These are phyloP conservation scores for Tulasnella sp. DNA, from an alignment of 768 basidiomycete genomes.

Conservation along the genomic window DNA sequence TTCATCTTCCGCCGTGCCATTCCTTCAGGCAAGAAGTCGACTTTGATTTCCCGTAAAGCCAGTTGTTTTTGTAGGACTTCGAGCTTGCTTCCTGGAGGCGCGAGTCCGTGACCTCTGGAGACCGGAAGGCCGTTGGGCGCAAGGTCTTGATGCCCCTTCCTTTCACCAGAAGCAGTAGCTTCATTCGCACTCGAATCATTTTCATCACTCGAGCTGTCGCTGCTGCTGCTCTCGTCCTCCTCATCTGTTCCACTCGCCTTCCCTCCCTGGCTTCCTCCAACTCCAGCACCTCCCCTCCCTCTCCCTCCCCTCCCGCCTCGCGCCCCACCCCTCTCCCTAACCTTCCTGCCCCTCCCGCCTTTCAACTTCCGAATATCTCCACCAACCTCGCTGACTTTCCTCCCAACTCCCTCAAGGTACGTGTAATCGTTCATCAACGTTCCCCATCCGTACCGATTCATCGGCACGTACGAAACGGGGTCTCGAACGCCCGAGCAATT, in stretches of 20 bases:
- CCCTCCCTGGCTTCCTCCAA: constrained; percentile 38
- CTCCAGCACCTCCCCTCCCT: constrained; percentile 34
- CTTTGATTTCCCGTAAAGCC: constrained; percentile 61
- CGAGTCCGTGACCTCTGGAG: constrained; percentile 27
- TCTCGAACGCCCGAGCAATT: constrained; percentile 71
- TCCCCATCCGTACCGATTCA: constrained; percentile 82
- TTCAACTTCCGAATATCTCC: constrained; percentile 53
- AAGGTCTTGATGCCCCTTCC: neutral
- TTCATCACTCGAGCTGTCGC: neutral
- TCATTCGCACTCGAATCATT: neutral
- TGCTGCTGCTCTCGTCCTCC: neutral
- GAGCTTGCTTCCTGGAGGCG: constrained; percentile 51
- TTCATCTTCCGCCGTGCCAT: constrained; percentile 78
- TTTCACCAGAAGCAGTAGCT: neutral
- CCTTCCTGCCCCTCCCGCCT: constrained; percentile 45
- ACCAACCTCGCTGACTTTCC: constrained; percentile 73
- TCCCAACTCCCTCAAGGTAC: constrained; percentile 76
- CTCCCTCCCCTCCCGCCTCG: constrained; percentile 44
- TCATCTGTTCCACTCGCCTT: constrained; percentile 35
- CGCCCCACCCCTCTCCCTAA: constrained; percentile 45
- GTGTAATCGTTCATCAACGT: constrained; percentile 86
- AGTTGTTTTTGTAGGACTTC: constrained; percentile 68
- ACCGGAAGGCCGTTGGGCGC: constrained; percentile 18
- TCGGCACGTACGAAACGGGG: constrained; percentile 67
- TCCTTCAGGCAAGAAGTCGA: constrained; percentile 72